Percentiles rank a stretch among this genome's conserved stretches.
Conservation (phyloP, 2,329 filamentous ascomycete species). For the Pleochaeta shiraiana region DNA sequence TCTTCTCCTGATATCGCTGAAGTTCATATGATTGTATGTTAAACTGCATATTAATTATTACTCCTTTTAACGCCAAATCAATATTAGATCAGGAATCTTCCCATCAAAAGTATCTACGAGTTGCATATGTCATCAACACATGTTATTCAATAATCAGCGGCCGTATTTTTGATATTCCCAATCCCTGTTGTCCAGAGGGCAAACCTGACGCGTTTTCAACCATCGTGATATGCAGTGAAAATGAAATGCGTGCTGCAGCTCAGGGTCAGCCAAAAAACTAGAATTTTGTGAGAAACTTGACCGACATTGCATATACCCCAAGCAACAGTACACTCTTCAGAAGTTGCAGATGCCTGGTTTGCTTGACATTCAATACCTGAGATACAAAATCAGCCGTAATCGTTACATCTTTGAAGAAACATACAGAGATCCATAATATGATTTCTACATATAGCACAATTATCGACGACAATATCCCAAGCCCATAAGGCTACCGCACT, state of each 20-base stretch:
- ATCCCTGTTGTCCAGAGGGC: slow-evolving; percentile 90
- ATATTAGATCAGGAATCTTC: no score
- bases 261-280: neutral
- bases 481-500: slow-evolving; percentile 97
- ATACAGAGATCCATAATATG: slow-evolving; percentile 98
- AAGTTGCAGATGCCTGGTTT: slow-evolving; percentile 92
- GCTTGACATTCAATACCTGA: slow-evolving; percentile 93
- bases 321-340: slow-evolving; percentile 93
- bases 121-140: no score
- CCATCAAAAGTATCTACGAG: no score
- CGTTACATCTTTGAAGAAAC: slow-evolving; percentile 15
- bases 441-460: slow-evolving; percentile 97
- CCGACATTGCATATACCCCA: slow-evolving; percentile 98
- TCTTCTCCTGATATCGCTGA: no score
- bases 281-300: slow-evolving; percentile 11
- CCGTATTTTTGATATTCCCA: slow-evolving; percentile 99
- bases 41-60: no score
- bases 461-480: slow-evolving; percentile 98
- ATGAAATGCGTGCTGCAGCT: slow-evolving; percentile 78
- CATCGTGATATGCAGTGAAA: slow-evolving; percentile 99
- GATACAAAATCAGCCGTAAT: slow-evolving; percentile 7
- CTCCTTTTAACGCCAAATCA: no score
- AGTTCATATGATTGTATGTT: no score
- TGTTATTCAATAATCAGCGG: slow-evolving; percentile 26
- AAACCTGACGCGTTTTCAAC: slow-evolving; percentile 98